These are phyloP conservation scores for Phytopythium ostracodes DNA, from an alignment of 352 stramenopile species.

Conservation along the genomic window DNA sequence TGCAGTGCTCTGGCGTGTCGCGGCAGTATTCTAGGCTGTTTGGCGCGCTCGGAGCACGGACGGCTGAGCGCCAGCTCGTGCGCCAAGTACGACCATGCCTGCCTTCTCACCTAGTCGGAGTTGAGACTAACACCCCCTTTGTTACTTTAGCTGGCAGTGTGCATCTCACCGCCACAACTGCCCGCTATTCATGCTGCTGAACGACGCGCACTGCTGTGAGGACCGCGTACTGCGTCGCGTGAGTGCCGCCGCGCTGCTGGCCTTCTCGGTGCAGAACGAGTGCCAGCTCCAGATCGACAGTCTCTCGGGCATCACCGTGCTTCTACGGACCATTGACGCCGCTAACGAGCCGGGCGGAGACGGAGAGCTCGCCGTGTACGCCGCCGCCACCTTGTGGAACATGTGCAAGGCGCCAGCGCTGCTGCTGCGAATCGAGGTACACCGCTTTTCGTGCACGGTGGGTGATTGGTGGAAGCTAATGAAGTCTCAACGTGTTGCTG, in stretches of 20 bases:
- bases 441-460: no score
- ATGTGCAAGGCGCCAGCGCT: conserved; percentile 58
- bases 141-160: conserved; percentile 45
- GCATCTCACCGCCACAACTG: conserved; percentile 70
- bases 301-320: conserved; percentile 33
- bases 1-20: not conserved
- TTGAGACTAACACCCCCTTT: no score
- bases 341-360: conserved; percentile 12
- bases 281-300: conserved; percentile 68
- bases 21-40: conserved; percentile 61
- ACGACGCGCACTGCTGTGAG: conserved; percentile 17
- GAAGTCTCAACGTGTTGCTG: not conserved
- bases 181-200: conserved; percentile 51
- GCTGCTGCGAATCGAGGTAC: conserved; percentile 65
- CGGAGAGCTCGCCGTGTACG: conserved; percentile 43
- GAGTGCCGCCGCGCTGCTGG: conserved; percentile 46
- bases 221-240: conserved; percentile 36
- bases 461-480: not conserved
- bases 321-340: conserved; percentile 45
- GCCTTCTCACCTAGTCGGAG: no score
- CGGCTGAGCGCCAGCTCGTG: conserved; percentile 61
- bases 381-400: conserved; percentile 62
- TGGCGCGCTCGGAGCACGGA: conserved; percentile 47
- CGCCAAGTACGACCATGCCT: conserved; percentile 28
- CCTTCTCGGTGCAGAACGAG: conserved; percentile 67